These are phyloP conservation scores for Ogataea methanolica DNA, from an alignment of 805 yeast genomes.

Conservation along the genomic window DNA sequence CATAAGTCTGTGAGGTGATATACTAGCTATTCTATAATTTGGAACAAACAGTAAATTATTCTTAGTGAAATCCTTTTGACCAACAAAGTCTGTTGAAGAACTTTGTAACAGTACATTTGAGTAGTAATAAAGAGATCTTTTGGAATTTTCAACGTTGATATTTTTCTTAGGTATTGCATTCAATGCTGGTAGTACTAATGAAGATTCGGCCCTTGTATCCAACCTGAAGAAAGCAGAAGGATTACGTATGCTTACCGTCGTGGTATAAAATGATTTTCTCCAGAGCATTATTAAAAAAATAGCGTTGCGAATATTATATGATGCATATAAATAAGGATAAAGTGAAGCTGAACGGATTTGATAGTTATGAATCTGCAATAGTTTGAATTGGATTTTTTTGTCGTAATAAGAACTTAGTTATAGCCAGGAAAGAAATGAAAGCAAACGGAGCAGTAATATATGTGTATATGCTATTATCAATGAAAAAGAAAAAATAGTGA, in stretches of 20 bases:
- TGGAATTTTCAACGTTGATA: not conserved
- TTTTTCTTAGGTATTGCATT: not conserved
- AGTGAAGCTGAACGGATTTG: no score
- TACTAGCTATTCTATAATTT: conserved; percentile 19
- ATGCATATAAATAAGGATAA: no score
- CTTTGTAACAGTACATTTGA: conserved; percentile 16
- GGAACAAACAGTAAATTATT: conserved; percentile 23
- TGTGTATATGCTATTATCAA: no score
- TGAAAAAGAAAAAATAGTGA: no score
- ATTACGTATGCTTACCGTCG: not conserved
- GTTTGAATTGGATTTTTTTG: no score
- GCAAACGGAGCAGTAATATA: no score
- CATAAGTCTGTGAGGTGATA: conserved; percentile 1
- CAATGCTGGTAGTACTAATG: not conserved
- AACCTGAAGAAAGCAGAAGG: not conserved
- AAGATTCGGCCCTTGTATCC: not conserved
- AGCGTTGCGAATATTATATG: not conserved
- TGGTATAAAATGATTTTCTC: not conserved
- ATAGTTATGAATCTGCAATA: no score
- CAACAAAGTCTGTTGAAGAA: conserved; percentile 6
- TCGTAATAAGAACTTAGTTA: no score
- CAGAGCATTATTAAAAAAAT: conserved; percentile 31
- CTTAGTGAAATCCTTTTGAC: not conserved
- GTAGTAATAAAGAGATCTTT: conserved; percentile 15
- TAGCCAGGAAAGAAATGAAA: no score